phyloP scores from a whole-genome alignment of 2,329 filamentous ascomycete genomes.

The Thelonectria olida region DNA sequence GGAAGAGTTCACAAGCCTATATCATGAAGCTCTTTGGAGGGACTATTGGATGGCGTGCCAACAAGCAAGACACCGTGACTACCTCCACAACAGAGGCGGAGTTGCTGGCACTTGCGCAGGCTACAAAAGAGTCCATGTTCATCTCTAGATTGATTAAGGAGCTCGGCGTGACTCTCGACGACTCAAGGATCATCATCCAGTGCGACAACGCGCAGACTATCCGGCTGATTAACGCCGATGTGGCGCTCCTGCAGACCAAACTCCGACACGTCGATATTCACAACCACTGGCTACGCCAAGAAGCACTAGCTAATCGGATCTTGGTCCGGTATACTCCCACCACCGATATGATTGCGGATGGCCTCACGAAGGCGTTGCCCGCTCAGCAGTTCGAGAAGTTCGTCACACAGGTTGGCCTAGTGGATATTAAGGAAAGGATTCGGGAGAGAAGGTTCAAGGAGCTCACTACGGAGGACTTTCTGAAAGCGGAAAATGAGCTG shows the following conservation, averaged over 20 bases:
- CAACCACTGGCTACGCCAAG: background rate
- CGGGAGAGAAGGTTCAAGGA: no score
- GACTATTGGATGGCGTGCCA: background rate
- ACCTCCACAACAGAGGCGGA: background rate
- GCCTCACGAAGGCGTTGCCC: background rate
- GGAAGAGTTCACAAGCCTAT: slow-evolving; percentile 1
- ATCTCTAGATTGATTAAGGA: background rate
- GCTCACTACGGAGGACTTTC: no score
- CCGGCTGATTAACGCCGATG: no score
- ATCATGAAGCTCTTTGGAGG: background rate
- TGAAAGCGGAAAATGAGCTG: no score
- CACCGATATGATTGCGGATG: background rate
- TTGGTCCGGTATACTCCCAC: background rate
- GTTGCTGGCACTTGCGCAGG: background rate
- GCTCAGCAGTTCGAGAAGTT: background rate
- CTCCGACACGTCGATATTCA: background rate
- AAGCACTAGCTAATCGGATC: no score
- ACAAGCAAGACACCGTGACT: background rate
- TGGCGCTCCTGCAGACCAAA: background rate
- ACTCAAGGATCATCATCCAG: no score
- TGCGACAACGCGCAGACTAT: no score
- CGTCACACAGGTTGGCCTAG: background rate
- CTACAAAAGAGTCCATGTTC: background rate
- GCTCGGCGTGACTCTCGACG: no score
- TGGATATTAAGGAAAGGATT: background rate